Evolutionary conservation across 2,329 filamentous ascomycete species (phyloP), one percentile per base, ranked within the genome.

Genomic region (Xylariales sp.): DNA sequence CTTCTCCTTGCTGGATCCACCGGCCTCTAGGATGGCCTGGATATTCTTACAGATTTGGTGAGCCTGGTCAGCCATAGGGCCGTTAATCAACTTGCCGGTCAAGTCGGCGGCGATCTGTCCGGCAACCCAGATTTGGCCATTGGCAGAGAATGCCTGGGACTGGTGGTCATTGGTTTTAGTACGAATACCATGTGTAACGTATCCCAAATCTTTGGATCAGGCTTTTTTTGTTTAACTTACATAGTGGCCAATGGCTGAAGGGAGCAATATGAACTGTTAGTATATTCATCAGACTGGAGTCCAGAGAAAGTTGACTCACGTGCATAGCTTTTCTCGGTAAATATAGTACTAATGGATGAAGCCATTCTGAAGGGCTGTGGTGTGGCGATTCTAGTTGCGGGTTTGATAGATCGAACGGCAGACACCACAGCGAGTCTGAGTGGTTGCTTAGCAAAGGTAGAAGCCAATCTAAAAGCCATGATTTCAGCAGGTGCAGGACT

Each of bases 121-220:
- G 4, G 31, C 31, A 8, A 33, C 31, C 31, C 31, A 33, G 19
- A 33, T 20, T 15, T 33, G 31, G 12, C 31, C 31, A 11, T 33
- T 33, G 17, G 31, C 31, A n/a, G 31, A 18, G 8, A 33, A 33
- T n/a, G 31, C 31, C 31, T 24, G 31, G 6, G 31, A 33, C 31
- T 33, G 16, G 18, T n/a, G n/a, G n/a, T n/a, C n/a, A n/a, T n/a
- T n/a, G n/a, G n/a, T n/a, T n/a, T n/a, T n/a, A 33, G n/a, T 33
- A 14, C 7, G 19, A 23, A 5, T 4, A 7, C 12, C 17, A n/a
- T 5, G 10, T 18, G 16, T 17, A 12, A 20, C n/a, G n/a, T n/a
- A n/a, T n/a, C n/a, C 15, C 7, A 32, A n/a, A 32, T 11, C 15
- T 12, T 10, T 13, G n/a, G n/a, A 20, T n/a, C 11, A n/a, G 17